phyloP scores from a whole-genome alignment of 768 basidiomycete genomes.

The Cyclocybe aegerita region DNA sequence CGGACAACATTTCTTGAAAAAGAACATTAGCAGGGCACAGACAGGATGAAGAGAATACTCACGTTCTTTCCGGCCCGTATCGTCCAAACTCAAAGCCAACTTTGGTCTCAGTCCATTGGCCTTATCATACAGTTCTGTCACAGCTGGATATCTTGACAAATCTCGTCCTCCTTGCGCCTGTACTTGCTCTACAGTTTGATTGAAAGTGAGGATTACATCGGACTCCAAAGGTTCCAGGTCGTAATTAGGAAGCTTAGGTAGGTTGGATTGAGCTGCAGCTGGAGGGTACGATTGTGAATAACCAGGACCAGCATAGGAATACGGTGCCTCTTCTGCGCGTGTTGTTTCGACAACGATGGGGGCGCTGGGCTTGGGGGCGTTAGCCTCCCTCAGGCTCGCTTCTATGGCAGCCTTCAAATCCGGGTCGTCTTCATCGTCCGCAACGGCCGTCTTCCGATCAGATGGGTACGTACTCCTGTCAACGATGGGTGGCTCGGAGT shows the following conservation, averaged over 20 bases:
- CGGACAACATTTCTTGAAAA: slow-evolving; percentile 72
- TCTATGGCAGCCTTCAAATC: slow-evolving; percentile 94
- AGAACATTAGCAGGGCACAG: neutral
- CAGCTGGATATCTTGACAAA: slow-evolving; percentile 78
- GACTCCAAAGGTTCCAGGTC: slow-evolving; percentile 82
- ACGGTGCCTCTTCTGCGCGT: slow-evolving; percentile 38
- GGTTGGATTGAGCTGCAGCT: slow-evolving; percentile 37
- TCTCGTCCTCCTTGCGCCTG: slow-evolving; percentile 77
- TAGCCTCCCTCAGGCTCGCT: slow-evolving; percentile 86
- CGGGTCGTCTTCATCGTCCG: slow-evolving; percentile 81
- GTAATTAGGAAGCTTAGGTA: slow-evolving; percentile 66
- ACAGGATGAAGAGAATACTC: neutral
- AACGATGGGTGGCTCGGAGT: slow-evolving; percentile 72
- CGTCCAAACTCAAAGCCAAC: slow-evolving; percentile 80
- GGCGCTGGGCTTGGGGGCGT: slow-evolving; percentile 75
- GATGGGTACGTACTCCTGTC: slow-evolving; percentile 47
- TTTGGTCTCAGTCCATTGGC: slow-evolving; percentile 79
- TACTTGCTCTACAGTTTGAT: slow-evolving; percentile 85
- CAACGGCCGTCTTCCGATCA: slow-evolving; percentile 21
- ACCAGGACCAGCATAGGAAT: slow-evolving; percentile 32
- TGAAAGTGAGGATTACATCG: slow-evolving; percentile 87
- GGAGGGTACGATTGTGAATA: slow-evolving; percentile 48
- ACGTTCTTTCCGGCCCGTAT: slow-evolving; percentile 86
- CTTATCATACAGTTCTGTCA: slow-evolving; percentile 82
- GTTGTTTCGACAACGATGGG: slow-evolving; percentile 61